Conservation (phyloP, 1,284 basidiomycete species). For the Ganoderma boninense region DNA sequence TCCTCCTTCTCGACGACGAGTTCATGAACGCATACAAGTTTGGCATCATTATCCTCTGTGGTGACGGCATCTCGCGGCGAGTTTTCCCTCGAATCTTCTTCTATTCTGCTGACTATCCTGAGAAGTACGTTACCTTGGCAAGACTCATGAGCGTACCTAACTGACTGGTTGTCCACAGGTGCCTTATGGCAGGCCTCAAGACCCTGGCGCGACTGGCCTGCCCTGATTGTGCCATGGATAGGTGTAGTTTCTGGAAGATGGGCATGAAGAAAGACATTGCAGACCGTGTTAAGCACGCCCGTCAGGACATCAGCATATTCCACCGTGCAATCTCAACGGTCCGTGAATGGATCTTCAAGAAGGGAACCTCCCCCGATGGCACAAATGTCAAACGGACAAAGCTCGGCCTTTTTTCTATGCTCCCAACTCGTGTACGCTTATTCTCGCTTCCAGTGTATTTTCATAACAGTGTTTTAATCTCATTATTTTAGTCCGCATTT, state of each 20-base stretch:
- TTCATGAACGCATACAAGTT: slow-evolving; percentile 9
- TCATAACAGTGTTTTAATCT: no score
- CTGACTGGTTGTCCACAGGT: not conserved
- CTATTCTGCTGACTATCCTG: slow-evolving; percentile 15
- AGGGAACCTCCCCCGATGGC: not conserved
- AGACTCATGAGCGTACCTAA: no score
- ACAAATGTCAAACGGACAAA: not conserved
- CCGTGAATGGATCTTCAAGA: not conserved
- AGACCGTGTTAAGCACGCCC: not conserved
- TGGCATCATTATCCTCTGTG: slow-evolving; percentile 5
- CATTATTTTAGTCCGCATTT: slow-evolving; percentile 35
- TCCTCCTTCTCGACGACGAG: slow-evolving; percentile 35
- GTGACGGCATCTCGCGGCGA: slow-evolving; percentile 5
- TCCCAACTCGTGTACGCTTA: not conserved
- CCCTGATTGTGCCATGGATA: not conserved
- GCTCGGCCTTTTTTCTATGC: not conserved
- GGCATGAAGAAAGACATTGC: not conserved
- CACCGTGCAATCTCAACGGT: not conserved
- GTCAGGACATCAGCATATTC: not conserved
- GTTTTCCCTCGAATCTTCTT: slow-evolving; percentile 11
- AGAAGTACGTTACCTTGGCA: slow-evolving; percentile 8
- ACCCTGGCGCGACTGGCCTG: not conserved
- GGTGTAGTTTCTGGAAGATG: not conserved
- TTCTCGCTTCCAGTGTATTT: not conserved
- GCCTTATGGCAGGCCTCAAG: not conserved